Conservation (phyloP, 1,284 basidiomycete genomes). For the Mycena sp. region DNA sequence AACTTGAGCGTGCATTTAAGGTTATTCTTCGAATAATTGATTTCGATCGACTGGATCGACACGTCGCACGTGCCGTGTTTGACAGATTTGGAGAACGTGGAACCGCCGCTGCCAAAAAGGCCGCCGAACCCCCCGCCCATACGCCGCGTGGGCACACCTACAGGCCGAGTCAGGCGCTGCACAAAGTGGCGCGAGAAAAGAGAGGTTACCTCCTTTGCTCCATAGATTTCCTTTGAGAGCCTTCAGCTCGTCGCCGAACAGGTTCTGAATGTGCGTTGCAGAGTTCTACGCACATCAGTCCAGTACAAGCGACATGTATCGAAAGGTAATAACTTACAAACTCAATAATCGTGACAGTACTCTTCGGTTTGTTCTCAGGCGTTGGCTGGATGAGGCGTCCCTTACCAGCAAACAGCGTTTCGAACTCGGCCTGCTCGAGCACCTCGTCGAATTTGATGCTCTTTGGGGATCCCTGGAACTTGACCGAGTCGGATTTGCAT, state of each 20-base stretch:
- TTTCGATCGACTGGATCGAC: conserved; percentile 42
- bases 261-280: conserved; percentile 34
- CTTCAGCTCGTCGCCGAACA: conserved; percentile 49
- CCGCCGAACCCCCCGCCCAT: too few species aligned
- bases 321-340: conserved; percentile 41
- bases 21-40: too few species aligned
- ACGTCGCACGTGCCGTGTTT: conserved; percentile 47
- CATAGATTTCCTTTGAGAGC: conserved; percentile 49
- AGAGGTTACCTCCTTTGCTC: conserved; percentile 36
- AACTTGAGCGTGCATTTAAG: conserved; percentile 52
- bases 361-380: conserved; percentile 48
- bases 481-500: conserved; percentile 49
- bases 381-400: too few species aligned
- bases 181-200: neutral
- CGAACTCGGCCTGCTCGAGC: too few species aligned
- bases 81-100: conserved; percentile 45
- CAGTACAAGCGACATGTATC: neutral
- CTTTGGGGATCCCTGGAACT: conserved; percentile 52
- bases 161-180: neutral
- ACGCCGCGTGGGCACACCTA: conserved; percentile 34
- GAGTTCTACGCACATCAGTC: conserved; percentile 23
- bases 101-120: too few species aligned
- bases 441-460: conserved; percentile 51
- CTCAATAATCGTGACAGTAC: conserved; percentile 47
- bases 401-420: too few species aligned